Base-by-base conservation (phyloP, 169 alveolate species). In the Cystoisospora suis region DNA sequence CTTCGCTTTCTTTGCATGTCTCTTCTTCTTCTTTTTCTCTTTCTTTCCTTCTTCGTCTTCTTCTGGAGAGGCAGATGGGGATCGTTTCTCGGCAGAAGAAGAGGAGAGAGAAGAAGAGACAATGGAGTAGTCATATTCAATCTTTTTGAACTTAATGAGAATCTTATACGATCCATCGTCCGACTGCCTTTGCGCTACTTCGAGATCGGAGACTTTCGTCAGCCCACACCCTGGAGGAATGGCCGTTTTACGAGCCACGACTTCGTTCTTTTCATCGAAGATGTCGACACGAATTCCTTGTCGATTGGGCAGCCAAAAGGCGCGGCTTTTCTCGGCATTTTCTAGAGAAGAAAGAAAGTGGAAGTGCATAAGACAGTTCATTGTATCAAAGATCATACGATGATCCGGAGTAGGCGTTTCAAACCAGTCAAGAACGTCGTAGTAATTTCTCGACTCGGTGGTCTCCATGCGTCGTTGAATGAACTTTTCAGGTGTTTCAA, bases 201-300 rank as follows among this genome's bases (percentile, higher is more conserved):
- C 58, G 46, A 72, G 36, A 38, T 72, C 83, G 12, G 36, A 29
- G 58, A 40, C 36, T 12, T 17, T 17, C 47, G 23, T 34, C 38
- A 56, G 58, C 36, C 83, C 83, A 38, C 83, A 72, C 3, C 47
- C 58, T 6, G 12, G 0, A 29, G 45, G 42, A 36, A 72, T 72
- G 42, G 56, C 3, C 38, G 83, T 36, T 36, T 72, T 72, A 9
- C 4, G 36, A 6, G 83, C 83, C 38, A 40, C 32, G 56, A 36
- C 4, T 20, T 34, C 56, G 3, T 38, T 38, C 58, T 34, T 72
- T 29, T 23, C 47, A 3, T 72, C 83, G 6, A 29, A 29, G 34
- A 72, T 27, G 83, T 72, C 83, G 32, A 72, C 56, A 34, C 83
- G 83, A n/a, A 72, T 38, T 6, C 83, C 83, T 53, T 72, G 83